A percentile compares a stretch with the other conserved stretches of the same genome.
phyloP scores from a whole-genome alignment of 139 green algal genomes.

The Closterium sp. region DNA sequence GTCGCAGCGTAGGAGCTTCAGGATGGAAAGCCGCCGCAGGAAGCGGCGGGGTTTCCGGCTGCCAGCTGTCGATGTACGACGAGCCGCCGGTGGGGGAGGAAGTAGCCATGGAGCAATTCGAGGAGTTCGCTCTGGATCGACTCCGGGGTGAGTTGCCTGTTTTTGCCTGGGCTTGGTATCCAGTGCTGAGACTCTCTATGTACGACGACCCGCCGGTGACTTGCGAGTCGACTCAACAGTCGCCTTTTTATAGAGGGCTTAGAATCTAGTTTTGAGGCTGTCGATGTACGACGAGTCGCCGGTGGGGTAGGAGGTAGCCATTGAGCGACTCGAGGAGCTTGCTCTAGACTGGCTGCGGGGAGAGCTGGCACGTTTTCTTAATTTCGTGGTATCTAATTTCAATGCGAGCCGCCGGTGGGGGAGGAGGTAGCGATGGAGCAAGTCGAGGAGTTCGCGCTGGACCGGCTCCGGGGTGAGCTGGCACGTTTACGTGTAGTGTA shows the following conservation, averaged over 20 bases:
- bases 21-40: not conserved
- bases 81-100: slow-evolving; percentile 67
- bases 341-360: too few species aligned
- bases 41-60: not conserved
- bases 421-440: slow-evolving; percentile 82
- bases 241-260: too few species aligned
- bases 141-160: slow-evolving; percentile 58
- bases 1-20: not conserved
- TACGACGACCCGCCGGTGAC: too few species aligned
- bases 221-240: too few species aligned
- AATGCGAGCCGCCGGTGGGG: too few species aligned
- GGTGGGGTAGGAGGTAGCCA: too few species aligned
- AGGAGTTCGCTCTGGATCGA: slow-evolving; percentile 81
- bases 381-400: too few species aligned
- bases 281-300: slow-evolving; percentile 74
- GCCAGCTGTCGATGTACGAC: slow-evolving; percentile 69
- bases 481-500: not conserved
- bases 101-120: slow-evolving; percentile 90
- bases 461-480: slow-evolving; percentile 64
- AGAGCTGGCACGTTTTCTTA: too few species aligned
- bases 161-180: too few species aligned
- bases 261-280: too few species aligned
- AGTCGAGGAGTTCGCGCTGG: slow-evolving; percentile 87
- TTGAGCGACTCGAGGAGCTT: too few species aligned
- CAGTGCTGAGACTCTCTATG: too few species aligned